Conservation (phyloP, 495 filamentous ascomycete species). For the Penicillium diatomitis region DNA sequence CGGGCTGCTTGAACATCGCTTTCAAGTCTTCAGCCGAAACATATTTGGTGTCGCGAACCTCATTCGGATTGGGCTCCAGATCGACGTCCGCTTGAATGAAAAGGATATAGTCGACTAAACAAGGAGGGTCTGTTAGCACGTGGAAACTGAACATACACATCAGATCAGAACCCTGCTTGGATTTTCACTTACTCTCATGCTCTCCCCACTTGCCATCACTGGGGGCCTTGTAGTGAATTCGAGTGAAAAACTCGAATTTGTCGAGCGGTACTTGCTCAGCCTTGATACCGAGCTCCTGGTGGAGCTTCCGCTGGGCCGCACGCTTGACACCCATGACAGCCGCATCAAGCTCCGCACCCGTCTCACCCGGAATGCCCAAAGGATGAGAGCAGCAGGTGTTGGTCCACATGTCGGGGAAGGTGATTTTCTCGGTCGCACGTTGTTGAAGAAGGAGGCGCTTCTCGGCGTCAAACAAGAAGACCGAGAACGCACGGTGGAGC, state of each 20-base stretch:
- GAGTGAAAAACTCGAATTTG: conserved; percentile 85
- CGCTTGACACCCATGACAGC: conserved; percentile 78
- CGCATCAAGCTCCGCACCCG: conserved; percentile 70
- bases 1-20: conserved; percentile 71
- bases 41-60: conserved; percentile 75
- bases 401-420: conserved; percentile 98
- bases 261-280: conserved; percentile 82
- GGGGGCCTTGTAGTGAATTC: conserved; percentile 97
- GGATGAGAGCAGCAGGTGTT: conserved; percentile 99
- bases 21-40: conserved; percentile 77
- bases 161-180: neutral
- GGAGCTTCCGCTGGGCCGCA: conserved; percentile 84
- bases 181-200: conserved; percentile 72
- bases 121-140: neutral
- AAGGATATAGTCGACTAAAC: conserved; percentile 91
- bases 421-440: conserved; percentile 95
- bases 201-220: conserved; percentile 98
- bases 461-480: conserved; percentile 89
- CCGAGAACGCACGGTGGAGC: conserved; percentile 93
- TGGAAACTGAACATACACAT: neutral
- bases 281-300: conserved; percentile 92
- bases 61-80: conserved; percentile 71
- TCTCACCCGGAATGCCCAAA: conserved; percentile 83
- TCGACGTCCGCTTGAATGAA: conserved; percentile 94
- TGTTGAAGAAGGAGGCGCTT: conserved; percentile 90